Percentiles rank a stretch among this genome's conserved stretches.
Evolutionary conservation across 306 rosid genomes (phyloP).

Genomic region (Casuarina glauca): DNA sequence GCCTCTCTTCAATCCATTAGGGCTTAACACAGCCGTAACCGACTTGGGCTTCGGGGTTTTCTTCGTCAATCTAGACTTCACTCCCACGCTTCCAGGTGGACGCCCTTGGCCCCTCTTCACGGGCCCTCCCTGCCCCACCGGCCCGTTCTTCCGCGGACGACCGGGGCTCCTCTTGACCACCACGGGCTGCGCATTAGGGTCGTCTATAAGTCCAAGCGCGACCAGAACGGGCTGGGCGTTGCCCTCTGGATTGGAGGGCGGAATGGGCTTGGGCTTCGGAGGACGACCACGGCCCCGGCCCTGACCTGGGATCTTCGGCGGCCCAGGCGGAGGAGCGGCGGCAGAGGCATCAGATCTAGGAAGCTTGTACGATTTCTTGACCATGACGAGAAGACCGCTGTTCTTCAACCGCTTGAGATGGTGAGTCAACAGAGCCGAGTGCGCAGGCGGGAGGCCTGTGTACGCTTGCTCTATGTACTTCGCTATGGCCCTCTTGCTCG

Average conservation of each 20-base stretch:
- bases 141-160: constrained; percentile 46
- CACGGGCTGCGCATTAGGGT: constrained; percentile 25
- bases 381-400: constrained; percentile 56
- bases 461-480: constrained; percentile 73
- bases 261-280: constrained; percentile 44
- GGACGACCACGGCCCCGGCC: constrained; percentile 66
- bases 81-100: constrained; percentile 48
- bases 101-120: constrained; percentile 54
- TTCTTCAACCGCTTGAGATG: constrained; percentile 68
- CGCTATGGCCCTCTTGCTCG: constrained; percentile 73
- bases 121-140: constrained; percentile 13
- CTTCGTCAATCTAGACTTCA: constrained; percentile 31
- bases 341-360: constrained; percentile 56
- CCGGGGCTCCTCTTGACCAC: constrained; percentile 47
- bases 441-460: constrained; percentile 56
- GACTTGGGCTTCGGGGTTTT: constrained; percentile 44
- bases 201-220: constrained; percentile 68
- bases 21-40: constrained; percentile 22
- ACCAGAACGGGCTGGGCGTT: constrained; percentile 64
- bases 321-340: constrained; percentile 5
- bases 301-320: constrained; percentile 11
- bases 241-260: constrained; percentile 6
- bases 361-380: constrained; percentile 72
- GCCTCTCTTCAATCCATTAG: constrained; percentile 45
- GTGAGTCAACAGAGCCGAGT: constrained; percentile 61